Conservation (phyloP, 805 yeast genomes). For the Metschnikowia cerradonensis region DNA sequence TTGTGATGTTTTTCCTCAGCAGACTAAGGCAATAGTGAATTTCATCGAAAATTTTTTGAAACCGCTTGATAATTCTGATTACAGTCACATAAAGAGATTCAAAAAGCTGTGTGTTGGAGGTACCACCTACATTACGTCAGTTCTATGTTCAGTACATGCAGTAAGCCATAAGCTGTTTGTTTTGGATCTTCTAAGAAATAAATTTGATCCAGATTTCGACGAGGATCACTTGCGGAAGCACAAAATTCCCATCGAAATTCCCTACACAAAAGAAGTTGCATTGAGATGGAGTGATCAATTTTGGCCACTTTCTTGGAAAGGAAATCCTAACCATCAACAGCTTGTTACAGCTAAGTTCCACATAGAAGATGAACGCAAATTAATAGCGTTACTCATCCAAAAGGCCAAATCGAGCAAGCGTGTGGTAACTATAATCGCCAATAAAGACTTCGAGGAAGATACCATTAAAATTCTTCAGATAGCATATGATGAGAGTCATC, state of each 20-base stretch:
- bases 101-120: slow-evolving; percentile 25
- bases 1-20: slow-evolving; percentile 39
- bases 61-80: slow-evolving; percentile 23
- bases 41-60: slow-evolving; percentile 26
- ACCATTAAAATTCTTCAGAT: slow-evolving; percentile 31
- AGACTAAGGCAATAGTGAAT: slow-evolving; percentile 25
- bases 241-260: slow-evolving; percentile 59
- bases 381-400: slow-evolving; percentile 17
- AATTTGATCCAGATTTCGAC: slow-evolving; percentile 9
- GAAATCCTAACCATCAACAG: slow-evolving; percentile 75
- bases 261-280: slow-evolving; percentile 66
- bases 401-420: slow-evolving; percentile 9
- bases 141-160: slow-evolving; percentile 44
- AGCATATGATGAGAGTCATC: slow-evolving; percentile 35
- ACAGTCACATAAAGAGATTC: slow-evolving; percentile 54
- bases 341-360: slow-evolving; percentile 54
- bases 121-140: slow-evolving; percentile 28
- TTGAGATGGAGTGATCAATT: slow-evolving; percentile 57
- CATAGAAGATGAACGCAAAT: slow-evolving; percentile 36
- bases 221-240: slow-evolving; percentile 8
- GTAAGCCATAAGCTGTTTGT: slow-evolving; percentile 23
- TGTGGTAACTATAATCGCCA: slow-evolving; percentile 59
- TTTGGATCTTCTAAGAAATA: slow-evolving; percentile 17
- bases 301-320: slow-evolving; percentile 96
- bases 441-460: slow-evolving; percentile 40